Conservation (phyloP, 1,284 basidiomycete genomes). For the Laetiporus sulphureus region DNA sequence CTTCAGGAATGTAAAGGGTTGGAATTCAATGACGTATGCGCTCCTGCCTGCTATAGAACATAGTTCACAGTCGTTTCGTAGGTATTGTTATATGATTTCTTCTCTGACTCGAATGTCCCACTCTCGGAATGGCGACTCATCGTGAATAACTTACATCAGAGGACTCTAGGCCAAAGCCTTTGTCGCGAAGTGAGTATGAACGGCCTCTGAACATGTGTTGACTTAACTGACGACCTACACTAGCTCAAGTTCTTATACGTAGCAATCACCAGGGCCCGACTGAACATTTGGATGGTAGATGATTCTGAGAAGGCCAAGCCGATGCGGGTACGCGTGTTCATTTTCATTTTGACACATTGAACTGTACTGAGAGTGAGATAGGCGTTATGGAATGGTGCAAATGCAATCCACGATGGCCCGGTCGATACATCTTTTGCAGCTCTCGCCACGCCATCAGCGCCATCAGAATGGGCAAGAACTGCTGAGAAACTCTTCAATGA, state of each 20-base stretch:
- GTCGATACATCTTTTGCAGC: too few species aligned
- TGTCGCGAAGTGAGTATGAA: slow-evolving; percentile 45
- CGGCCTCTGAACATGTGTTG: too few species aligned
- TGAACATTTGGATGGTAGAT: slow-evolving; percentile 64
- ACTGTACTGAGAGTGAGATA: too few species aligned
- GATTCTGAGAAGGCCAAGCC: slow-evolving; percentile 47
- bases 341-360: too few species aligned
- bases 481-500: too few species aligned
- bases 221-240: background rate
- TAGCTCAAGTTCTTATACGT: slow-evolving; percentile 66
- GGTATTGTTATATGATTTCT: slow-evolving; percentile 70
- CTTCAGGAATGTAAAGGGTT: slow-evolving; percentile 70
- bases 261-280: slow-evolving; percentile 60
- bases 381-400: too few species aligned
- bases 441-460: too few species aligned
- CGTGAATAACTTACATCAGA: too few species aligned
- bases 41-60: background rate
- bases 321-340: slow-evolving; percentile 58
- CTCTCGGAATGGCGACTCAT: slow-evolving; percentile 53
- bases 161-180: too few species aligned
- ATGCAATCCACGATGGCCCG: too few species aligned
- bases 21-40: slow-evolving; percentile 61
- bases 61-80: slow-evolving; percentile 22
- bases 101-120: slow-evolving; percentile 51
- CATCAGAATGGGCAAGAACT: too few species aligned